phyloP scores from a whole-genome alignment of 805 yeast species.

The Starmerella powellii region DNA sequence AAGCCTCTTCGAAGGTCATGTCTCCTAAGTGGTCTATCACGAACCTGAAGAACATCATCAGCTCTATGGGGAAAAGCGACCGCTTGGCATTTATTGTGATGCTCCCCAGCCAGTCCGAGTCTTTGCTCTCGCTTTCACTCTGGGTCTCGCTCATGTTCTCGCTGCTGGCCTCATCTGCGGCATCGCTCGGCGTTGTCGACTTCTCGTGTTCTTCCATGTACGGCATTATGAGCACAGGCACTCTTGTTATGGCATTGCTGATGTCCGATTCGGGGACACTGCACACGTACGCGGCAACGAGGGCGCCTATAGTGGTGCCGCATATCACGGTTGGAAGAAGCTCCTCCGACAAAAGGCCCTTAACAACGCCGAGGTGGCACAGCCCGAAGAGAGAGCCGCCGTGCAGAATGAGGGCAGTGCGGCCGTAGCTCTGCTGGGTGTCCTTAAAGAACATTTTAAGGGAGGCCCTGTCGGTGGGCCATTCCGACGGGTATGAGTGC shows the following conservation, averaged over 20 bases:
- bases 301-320: constrained; percentile 90
- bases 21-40: constrained; percentile 67
- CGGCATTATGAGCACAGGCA: constrained; percentile 19
- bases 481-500: too few relatives aligned
- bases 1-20: constrained; percentile 88
- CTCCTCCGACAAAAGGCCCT: constrained; percentile 62
- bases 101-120: constrained; percentile 29
- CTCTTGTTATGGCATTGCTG: constrained; percentile 30
- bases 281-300: constrained; percentile 78
- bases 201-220: not conserved
- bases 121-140: too few relatives aligned
- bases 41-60: constrained; percentile 63
- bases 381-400: constrained; percentile 93
- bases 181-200: too few relatives aligned
- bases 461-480: constrained; percentile 32
- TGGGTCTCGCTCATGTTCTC: too few relatives aligned
- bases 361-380: constrained; percentile 86
- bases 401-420: constrained; percentile 80
- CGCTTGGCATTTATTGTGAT: constrained; percentile 62
- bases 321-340: constrained; percentile 74
- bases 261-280: constrained; percentile 58
- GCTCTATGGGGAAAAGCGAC: constrained; percentile 79
- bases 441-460: constrained; percentile 54
- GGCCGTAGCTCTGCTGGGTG: constrained; percentile 75
- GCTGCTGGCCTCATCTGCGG: too few relatives aligned